phyloP scores from a whole-genome alignment of 148 eudicot species.

The Camellia lanceoleosa region DNA sequence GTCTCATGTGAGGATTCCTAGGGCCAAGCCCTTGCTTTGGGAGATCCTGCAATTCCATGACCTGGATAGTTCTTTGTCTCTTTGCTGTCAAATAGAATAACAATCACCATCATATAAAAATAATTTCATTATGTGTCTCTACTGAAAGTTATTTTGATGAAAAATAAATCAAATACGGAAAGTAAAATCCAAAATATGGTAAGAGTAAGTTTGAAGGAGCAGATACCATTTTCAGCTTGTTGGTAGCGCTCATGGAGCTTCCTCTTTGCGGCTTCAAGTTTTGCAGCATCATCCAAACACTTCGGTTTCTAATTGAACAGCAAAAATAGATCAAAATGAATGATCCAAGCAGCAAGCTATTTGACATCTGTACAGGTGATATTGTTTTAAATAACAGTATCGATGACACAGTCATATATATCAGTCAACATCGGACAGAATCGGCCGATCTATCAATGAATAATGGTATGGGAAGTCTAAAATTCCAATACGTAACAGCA shows the following conservation, averaged over 20 bases:
- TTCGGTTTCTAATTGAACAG: constrained; percentile 34
- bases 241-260: constrained; percentile 91
- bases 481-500: no score
- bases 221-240: constrained; percentile 72
- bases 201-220: constrained; percentile 9
- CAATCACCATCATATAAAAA: not conserved
- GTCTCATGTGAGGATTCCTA: constrained; percentile 45
- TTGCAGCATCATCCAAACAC: constrained; percentile 41
- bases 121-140: not conserved
- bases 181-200: not conserved
- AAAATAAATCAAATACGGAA: not conserved
- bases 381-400: no score
- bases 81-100: constrained; percentile 52
- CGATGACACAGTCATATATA: no score
- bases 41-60: constrained; percentile 81
- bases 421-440: no score
- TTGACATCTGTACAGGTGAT: not conserved
- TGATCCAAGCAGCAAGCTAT: not conserved
- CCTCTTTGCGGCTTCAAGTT: constrained; percentile 79
- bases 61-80: constrained; percentile 83
- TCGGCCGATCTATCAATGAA: no score
- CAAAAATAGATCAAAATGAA: constrained; percentile 11
- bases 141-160: not conserved
- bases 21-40: constrained; percentile 60
- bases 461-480: no score